Conservation (phyloP, 2,329 filamentous ascomycete genomes). For the Hansfordia pulvinata region DNA sequence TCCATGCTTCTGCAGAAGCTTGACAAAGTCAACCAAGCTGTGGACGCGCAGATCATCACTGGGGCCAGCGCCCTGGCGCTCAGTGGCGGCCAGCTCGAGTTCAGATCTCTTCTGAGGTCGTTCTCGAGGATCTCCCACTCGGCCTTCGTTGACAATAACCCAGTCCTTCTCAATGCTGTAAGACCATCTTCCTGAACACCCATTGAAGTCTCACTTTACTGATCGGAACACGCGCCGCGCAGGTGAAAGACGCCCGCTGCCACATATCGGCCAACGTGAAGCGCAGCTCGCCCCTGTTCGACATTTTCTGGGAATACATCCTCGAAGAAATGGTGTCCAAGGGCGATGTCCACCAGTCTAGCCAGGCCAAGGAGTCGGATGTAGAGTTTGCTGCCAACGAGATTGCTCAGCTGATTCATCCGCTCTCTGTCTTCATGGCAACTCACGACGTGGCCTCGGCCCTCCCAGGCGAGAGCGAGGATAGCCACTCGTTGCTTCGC, state of each 20-base stretch:
- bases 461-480: conserved; percentile 40
- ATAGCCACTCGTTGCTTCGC: conserved; percentile 60
- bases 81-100: conserved; percentile 66
- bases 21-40: conserved; percentile 63
- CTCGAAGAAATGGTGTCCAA: conserved; percentile 82
- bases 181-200: conserved; percentile 15
- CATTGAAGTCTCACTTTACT: not conserved
- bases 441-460: conserved; percentile 40
- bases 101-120: conserved; percentile 73
- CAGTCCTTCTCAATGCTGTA: conserved; percentile 57
- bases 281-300: conserved; percentile 61
- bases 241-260: conserved; percentile 64
- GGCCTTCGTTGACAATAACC: conserved; percentile 56
- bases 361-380: conserved; percentile 63
- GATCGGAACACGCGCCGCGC: too few species aligned
- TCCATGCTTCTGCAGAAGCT: conserved; percentile 97
- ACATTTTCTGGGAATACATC: conserved; percentile 71
- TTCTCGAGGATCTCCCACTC: conserved; percentile 65
- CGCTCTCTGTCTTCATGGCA: conserved; percentile 75
- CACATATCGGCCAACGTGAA: conserved; percentile 60
- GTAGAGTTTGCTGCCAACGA: conserved; percentile 73
- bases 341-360: conserved; percentile 67
- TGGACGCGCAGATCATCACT: conserved; percentile 76
- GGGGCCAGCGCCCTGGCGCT: conserved; percentile 70
- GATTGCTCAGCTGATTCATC: conserved; percentile 76